Evolutionary conservation across 495 filamentous ascomycete species (phyloP).

Genomic region (Penicillium arizonense): DNA sequence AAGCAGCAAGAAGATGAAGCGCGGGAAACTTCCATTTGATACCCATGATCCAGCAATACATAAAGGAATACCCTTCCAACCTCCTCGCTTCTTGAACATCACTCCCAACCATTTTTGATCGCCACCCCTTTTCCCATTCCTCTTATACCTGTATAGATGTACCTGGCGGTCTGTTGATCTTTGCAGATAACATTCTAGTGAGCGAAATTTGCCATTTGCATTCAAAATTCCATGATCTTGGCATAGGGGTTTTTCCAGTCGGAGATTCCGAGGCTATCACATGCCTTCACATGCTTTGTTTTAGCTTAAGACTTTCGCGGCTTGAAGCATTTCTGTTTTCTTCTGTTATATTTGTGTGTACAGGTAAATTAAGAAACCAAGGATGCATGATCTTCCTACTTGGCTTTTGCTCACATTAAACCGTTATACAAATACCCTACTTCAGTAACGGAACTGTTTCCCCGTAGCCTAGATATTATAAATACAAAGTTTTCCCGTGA

Average conservation of each 20-base stretch:
- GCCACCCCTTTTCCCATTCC: not conserved
- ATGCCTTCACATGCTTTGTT: slow-evolving; percentile 19
- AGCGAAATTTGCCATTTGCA: slow-evolving; percentile 11
- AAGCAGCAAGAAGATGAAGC: slow-evolving; percentile 20
- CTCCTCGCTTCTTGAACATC: slow-evolving; percentile 2
- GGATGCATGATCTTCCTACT: too few species aligned
- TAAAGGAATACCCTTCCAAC: not conserved
- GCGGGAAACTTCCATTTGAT: slow-evolving; percentile 19
- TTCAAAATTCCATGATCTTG: slow-evolving; percentile 12
- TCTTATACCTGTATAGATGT: slow-evolving; percentile 22
- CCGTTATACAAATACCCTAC: too few species aligned
- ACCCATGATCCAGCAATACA: slow-evolving; percentile 1
- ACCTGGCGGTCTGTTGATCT: slow-evolving; percentile 4
- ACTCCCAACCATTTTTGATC: not conserved
- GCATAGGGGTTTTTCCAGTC: slow-evolving; percentile 15
- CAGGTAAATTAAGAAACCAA: too few species aligned
- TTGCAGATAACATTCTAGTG: slow-evolving; percentile 13
- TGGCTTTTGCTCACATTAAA: too few species aligned
- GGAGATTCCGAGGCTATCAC: slow-evolving; percentile 6
- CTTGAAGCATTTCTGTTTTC: slow-evolving; percentile 5
- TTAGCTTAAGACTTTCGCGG: not conserved
- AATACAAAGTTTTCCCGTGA: too few species aligned
- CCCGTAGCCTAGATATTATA: too few species aligned
- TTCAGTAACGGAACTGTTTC: too few species aligned
- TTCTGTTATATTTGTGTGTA: not conserved